Evolutionary conservation across 2,329 filamentous ascomycete genomes (phyloP), one percentile per base, ranked within the genome.

Genomic region (Sporothrix variecibatus): DNA sequence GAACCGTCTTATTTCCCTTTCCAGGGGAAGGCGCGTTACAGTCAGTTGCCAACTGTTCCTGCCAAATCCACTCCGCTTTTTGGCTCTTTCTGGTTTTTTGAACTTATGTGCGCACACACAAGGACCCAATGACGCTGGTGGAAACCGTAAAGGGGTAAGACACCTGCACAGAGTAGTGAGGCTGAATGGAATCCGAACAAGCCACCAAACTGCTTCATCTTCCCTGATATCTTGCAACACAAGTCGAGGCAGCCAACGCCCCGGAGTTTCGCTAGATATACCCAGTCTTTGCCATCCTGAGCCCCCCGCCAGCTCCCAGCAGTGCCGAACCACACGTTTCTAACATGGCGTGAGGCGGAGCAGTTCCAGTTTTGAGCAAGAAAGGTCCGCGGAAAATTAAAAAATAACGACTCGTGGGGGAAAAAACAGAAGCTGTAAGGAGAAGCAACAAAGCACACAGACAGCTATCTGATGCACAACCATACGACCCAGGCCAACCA

Each of bases 1-100:
- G 34, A 40, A 64, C 72, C 72, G 72, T 73, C 72, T 73, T 73
- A 73, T 62, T 58, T 34, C 26, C 67, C 1, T 68, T 67, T 34
- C 5, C 20, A 40, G 51, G 26, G 72, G 51, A 43, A 69, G 72
- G 49, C 38, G 60, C 62, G 12, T 46, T 40, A 46, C 49, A 56
- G n/a, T 3, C 60, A 23, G 62, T 34, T 17, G 26, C 31, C 34
- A 23, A 67, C 23, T 6, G 38, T 67, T 67, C 62, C 23, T 67
- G 60, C 46, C 49, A 43, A 51, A 51, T 51, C 43, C 46, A 34
- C 46, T 31, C 38, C 20, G n/a, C 26, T 23, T 26, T 53, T 53
- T 53, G 28, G 12, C 43, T 56, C 20, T 23, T 38, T 46, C 8
- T 23, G n/a, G 5, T 23, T 46, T 67, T 65, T 2, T 28, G 9